Percentiles rank a stretch among this genome's conserved stretches.
Evolutionary conservation across 345 rosid genomes (phyloP).

Genomic region (Boechera retrofracta): DNA sequence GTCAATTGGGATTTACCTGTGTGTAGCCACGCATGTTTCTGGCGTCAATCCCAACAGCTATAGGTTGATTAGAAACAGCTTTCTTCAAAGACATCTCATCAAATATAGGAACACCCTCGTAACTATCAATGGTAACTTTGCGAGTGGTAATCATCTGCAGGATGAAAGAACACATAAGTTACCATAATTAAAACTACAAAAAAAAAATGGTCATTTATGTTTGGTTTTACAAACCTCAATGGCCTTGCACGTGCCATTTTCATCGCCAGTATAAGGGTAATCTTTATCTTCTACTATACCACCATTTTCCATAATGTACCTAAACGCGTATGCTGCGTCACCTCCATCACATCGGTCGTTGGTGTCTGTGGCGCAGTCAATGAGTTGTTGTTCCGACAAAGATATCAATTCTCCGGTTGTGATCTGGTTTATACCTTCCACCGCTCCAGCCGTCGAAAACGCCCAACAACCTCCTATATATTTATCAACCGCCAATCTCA

Average conservation of each 20-base stretch:
- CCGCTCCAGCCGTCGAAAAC: constrained; percentile 64
- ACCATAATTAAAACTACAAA: not conserved
- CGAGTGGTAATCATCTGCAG: constrained; percentile 58
- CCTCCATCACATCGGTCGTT: constrained; percentile 72
- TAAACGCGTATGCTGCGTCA: constrained; percentile 56
- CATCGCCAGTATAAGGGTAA: constrained; percentile 59
- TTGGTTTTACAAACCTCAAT: constrained; percentile 49
- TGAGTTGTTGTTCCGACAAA: constrained; percentile 72
- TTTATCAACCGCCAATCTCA: not conserved
- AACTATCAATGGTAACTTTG: constrained; percentile 63
- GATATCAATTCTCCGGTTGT: constrained; percentile 58
- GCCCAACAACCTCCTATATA: constrained; percentile 72
- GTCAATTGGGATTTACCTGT: constrained; percentile 48
- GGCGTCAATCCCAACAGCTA: constrained; percentile 47
- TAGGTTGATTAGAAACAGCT: constrained; percentile 71
- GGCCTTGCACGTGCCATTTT: constrained; percentile 50
- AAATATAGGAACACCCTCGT: constrained; percentile 60
- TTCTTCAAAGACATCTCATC: constrained; percentile 67
- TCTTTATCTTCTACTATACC: constrained; percentile 62
- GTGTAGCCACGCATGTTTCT: constrained; percentile 11
- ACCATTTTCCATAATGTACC: constrained; percentile 57
- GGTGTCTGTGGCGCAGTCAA: constrained; percentile 59
- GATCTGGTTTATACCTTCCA: constrained; percentile 70
- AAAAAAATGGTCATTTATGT: not conserved
- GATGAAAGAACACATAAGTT: not conserved